Conservation (phyloP, 805 yeast species). For the Dipodascopsis tothii region DNA sequence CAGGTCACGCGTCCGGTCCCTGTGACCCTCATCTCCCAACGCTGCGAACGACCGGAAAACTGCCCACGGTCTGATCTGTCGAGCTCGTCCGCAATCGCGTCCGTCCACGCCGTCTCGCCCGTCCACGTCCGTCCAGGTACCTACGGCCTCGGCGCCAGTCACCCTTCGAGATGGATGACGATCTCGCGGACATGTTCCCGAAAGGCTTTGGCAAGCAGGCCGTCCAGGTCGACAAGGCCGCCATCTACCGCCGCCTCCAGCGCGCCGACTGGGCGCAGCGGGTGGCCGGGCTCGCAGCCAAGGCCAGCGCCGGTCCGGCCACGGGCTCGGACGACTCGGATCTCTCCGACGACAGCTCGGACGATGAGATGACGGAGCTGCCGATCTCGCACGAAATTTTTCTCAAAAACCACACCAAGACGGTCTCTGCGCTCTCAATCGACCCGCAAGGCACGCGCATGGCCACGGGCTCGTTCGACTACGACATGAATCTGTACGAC, state of each 20-base stretch:
- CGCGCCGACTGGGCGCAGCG: too few relatives aligned
- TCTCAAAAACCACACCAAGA: conserved; percentile 24
- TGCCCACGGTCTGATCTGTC: too few relatives aligned
- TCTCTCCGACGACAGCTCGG: conserved; percentile 20
- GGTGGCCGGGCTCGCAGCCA: too few relatives aligned
- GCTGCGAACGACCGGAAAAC: too few relatives aligned
- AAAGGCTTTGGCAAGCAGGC: conserved; percentile 20
- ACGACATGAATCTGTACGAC: conserved; percentile 30
- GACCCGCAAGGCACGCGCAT: conserved; percentile 29
- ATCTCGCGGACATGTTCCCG: conserved; percentile 9
- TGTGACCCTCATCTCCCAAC: too few relatives aligned
- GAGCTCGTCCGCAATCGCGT: too few relatives aligned
- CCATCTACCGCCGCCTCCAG: conserved; percentile 4
- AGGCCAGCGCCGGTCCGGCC: too few relatives aligned
- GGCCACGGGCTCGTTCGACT: conserved; percentile 28
- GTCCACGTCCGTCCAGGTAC: too few relatives aligned
- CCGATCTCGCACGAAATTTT: conserved; percentile 34
- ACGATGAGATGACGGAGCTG: conserved; percentile 29
- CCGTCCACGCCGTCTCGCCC: too few relatives aligned
- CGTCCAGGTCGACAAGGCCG: conserved; percentile 4
- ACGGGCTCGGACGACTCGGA: conserved; percentile 4
- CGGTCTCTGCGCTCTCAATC: conserved; percentile 24
- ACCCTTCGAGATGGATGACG: too few relatives aligned
- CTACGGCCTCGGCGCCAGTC: too few relatives aligned
- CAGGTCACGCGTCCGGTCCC: too few relatives aligned